Conservation (phyloP, 768 basidiomycete genomes). For the Lenzites betulinus region DNA sequence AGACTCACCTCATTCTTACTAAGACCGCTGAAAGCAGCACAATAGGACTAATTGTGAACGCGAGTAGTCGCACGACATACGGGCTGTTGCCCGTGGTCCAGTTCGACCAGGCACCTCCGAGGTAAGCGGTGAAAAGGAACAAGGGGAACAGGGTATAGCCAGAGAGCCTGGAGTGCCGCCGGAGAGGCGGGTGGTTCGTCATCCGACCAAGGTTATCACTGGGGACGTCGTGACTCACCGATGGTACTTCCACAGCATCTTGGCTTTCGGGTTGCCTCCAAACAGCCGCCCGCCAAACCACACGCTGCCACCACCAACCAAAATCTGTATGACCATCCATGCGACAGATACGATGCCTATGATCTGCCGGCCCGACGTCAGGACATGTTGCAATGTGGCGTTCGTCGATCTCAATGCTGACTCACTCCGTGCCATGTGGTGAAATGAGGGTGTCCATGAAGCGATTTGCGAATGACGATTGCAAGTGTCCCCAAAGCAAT, state of each 20-base stretch:
- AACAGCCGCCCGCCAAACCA: conserved; percentile 73
- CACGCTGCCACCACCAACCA: conserved; percentile 72
- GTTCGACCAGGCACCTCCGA: conserved; percentile 70
- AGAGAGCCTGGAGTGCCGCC: conserved; percentile 49
- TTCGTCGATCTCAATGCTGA: conserved; percentile 7
- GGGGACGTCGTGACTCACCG: conserved; percentile 41
- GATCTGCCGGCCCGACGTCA: conserved; percentile 33
- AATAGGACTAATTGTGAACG: conserved; percentile 58
- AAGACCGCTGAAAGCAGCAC: conserved; percentile 47
- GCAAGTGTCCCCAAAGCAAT: conserved; percentile 62
- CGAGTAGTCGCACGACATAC: conserved; percentile 45
- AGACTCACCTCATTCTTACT: conserved; percentile 47
- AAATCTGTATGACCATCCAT: conserved; percentile 64
- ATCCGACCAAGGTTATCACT: not conserved
- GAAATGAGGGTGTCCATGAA: conserved; percentile 56
- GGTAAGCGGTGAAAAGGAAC: conserved; percentile 60
- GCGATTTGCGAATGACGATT: conserved; percentile 62
- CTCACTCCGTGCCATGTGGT: conserved; percentile 76
- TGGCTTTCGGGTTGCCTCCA: conserved; percentile 73
- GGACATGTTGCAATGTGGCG: conserved; percentile 1
- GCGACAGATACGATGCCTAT: conserved; percentile 63
- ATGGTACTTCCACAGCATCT: conserved; percentile 83
- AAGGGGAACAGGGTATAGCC: conserved; percentile 71
- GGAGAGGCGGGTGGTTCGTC: not conserved
- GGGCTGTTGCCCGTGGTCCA: conserved; percentile 51